phyloP scores from a whole-genome alignment of 1,139 yeast genomes.

The Nakaseomyces delphensis region DNA sequence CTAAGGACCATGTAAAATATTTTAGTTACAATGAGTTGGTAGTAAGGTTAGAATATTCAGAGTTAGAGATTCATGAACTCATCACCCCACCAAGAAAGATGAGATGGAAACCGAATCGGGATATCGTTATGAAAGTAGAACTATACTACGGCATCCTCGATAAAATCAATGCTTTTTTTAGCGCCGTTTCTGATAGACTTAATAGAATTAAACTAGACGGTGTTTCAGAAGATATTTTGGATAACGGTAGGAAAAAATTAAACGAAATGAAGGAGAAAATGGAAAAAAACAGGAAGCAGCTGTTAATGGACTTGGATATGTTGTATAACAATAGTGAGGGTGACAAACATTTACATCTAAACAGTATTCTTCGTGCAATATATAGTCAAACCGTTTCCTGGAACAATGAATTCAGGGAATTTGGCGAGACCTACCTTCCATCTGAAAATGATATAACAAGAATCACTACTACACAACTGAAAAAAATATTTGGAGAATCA shows the following conservation, averaged over 20 bases:
- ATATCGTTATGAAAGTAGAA: conserved; percentile 60
- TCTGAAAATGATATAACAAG: conserved; percentile 89
- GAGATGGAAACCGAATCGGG: conserved; percentile 65
- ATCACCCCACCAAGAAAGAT: conserved; percentile 67
- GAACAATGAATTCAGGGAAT: conserved; percentile 80
- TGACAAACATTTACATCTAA: conserved; percentile 60
- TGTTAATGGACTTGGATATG: conserved; percentile 41
- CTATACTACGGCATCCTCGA: conserved; percentile 46
- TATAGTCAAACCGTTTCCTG: conserved; percentile 81
- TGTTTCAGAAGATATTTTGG: conserved; percentile 58
- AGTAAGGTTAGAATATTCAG: conserved; percentile 67
- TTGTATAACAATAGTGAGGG: conserved; percentile 52
- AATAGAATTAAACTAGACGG: conserved; percentile 75
- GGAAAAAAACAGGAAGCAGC: conserved; percentile 41
- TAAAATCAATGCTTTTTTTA: conserved; percentile 56
- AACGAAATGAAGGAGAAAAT: conserved; percentile 50
- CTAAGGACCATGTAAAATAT: conserved; percentile 70
- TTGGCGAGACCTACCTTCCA: conserved; percentile 72
- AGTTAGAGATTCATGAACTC: conserved; percentile 67
- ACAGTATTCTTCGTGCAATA: conserved; percentile 57
- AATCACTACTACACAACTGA: conserved; percentile 81
- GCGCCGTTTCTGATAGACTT: conserved; percentile 62
- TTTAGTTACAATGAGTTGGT: conserved; percentile 78
- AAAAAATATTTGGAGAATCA: conserved; percentile 56
- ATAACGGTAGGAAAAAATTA: conserved; percentile 55